These are phyloP conservation scores for Sporisorium scitamineum DNA, from an alignment of 1,284 basidiomycete genomes.

Conservation along the genomic window DNA sequence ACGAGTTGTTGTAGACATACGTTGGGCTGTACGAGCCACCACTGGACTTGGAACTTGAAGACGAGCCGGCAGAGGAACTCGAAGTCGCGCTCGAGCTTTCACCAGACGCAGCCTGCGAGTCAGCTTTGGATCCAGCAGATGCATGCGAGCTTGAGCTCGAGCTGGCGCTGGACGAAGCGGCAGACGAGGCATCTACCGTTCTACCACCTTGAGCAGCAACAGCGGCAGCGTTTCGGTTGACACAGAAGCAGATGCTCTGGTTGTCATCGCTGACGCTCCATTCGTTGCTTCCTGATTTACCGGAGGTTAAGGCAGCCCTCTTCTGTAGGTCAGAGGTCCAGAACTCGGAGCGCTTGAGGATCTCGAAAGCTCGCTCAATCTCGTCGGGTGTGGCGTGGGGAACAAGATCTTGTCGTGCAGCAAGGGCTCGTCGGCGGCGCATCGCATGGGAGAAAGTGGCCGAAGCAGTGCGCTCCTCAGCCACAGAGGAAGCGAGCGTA, in stretches of 20 bases:
- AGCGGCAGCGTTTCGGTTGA: conserved; percentile 22
- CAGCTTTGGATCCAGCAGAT: conserved; percentile 5
- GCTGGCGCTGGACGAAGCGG: neutral
- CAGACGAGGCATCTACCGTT: neutral
- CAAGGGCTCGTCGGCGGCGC: conserved; percentile 19
- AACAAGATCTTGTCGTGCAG: conserved; percentile 18
- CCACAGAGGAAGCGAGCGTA: conserved; percentile 2
- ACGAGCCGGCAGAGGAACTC: conserved; percentile 5
- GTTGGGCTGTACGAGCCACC: conserved; percentile 28
- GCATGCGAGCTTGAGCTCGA: conserved; percentile 3
- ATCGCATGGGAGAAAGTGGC: conserved; percentile 16
- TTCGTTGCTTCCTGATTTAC: conserved; percentile 18
- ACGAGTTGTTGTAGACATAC: conserved; percentile 45
- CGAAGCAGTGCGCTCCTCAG: neutral
- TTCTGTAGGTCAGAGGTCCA: conserved; percentile 20
- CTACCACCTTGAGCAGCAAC: neutral
- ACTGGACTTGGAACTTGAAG: neutral
- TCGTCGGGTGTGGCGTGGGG: conserved; percentile 28
- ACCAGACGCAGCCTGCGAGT: conserved; percentile 6
- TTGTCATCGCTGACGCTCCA: conserved; percentile 37
- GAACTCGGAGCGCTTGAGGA: conserved; percentile 28
- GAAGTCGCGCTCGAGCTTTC: conserved; percentile 3
- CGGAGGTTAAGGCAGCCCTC: conserved; percentile 16
- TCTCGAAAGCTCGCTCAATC: conserved; percentile 27
- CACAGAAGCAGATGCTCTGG: conserved; percentile 39